These are phyloP conservation scores for Fusarium humuli DNA, from an alignment of 2,329 filamentous ascomycete species.

Conservation along the genomic window DNA sequence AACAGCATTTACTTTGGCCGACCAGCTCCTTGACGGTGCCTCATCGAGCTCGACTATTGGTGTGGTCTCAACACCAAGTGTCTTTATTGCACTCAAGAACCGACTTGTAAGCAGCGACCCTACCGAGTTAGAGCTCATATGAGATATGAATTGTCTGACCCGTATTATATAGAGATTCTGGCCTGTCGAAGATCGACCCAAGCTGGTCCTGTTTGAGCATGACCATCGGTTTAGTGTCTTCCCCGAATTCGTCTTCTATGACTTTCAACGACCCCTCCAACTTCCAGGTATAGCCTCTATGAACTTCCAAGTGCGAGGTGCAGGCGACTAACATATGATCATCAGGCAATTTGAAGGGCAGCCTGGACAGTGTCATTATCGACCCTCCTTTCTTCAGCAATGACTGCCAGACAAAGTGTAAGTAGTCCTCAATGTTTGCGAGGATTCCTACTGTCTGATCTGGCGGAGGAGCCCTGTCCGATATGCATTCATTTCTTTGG, in stretches of 20 bases:
- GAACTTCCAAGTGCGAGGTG: neutral
- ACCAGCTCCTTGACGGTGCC: conserved; percentile 72
- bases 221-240: conserved; percentile 81
- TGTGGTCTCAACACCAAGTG: conserved; percentile 79
- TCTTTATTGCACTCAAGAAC: conserved; percentile 81
- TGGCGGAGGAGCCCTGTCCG: neutral
- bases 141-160: conserved; percentile 19
- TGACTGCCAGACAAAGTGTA: conserved; percentile 84
- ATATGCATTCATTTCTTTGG: neutral
- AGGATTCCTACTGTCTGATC: neutral
- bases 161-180: conserved; percentile 32
- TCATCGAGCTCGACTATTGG: conserved; percentile 70
- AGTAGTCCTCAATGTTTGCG: conserved; percentile 23
- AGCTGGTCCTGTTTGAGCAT: conserved; percentile 76
- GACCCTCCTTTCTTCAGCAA: conserved; percentile 85
- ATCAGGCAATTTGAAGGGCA: conserved; percentile 67
- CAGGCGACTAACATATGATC: neutral
- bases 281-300: conserved; percentile 62
- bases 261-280: conserved; percentile 76
- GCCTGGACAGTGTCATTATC: conserved; percentile 75
- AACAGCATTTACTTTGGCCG: conserved; percentile 73
- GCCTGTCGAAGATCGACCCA: conserved; percentile 56
- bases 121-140: neutral
- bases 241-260: conserved; percentile 78
- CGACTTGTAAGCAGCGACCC: conserved; percentile 57